phyloP scores from a whole-genome alignment of 352 stramenopile species.

The Globisporangium lucens region DNA sequence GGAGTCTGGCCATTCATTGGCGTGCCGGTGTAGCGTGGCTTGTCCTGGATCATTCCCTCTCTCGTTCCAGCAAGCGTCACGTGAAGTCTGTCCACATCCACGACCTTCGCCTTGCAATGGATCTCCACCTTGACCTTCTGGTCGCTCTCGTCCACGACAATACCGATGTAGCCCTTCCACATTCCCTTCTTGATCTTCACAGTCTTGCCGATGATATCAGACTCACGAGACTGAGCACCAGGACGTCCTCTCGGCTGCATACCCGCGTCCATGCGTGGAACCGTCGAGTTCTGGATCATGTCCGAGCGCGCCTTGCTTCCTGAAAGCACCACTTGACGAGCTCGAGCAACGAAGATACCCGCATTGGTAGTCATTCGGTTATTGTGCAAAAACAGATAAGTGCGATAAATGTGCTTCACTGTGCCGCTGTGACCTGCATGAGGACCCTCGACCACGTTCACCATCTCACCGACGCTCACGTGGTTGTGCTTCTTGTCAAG shows the following conservation, averaged over 20 bases:
- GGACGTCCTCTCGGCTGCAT: constrained; percentile 36
- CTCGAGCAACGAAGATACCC: constrained; percentile 86
- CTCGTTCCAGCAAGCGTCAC: constrained; percentile 75
- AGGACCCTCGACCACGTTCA: constrained; percentile 84
- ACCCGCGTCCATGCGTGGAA: constrained; percentile 56
- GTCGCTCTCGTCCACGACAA: constrained; percentile 87
- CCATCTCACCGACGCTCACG: constrained; percentile 87
- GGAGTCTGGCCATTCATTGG: constrained; percentile 77
- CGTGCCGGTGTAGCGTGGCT: constrained; percentile 64
- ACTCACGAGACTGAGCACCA: constrained; percentile 45
- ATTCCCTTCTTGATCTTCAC: constrained; percentile 91
- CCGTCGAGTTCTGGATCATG: constrained; percentile 84
- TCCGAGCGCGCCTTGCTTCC: constrained; percentile 85
- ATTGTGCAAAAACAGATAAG: constrained; percentile 89
- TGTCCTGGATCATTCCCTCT: constrained; percentile 73
- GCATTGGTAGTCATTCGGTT: constrained; percentile 88
- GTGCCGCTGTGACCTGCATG: constrained; percentile 85
- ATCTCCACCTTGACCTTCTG: constrained; percentile 92
- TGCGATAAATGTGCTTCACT: constrained; percentile 90
- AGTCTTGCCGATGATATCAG: constrained; percentile 83
- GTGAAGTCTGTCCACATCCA: constrained; percentile 82
- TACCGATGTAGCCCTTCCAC: constrained; percentile 92
- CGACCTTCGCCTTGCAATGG: constrained; percentile 86
- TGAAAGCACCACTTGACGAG: constrained; percentile 77
- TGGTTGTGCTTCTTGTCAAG: constrained; percentile 90